A percentile compares a stretch with the other conserved stretches of the same genome.
phyloP scores from a whole-genome alignment of 441 rosid genomes.

The Jatropha multifida region DNA sequence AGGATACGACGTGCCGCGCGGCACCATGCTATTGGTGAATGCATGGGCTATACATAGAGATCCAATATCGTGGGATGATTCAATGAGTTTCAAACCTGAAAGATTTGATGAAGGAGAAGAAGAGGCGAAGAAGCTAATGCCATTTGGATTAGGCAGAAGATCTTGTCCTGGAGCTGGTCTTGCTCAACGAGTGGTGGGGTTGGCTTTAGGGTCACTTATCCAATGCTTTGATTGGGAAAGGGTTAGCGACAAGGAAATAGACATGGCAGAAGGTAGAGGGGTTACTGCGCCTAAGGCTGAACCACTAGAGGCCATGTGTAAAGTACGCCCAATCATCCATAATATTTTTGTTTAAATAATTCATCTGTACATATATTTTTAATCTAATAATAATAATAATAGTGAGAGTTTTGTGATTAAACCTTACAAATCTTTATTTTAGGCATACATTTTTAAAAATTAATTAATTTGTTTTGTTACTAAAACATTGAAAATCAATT shows the following conservation, averaged over 20 bases:
- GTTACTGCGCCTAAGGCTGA: too few relatives aligned
- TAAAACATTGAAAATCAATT: too few relatives aligned
- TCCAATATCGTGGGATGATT: constrained; percentile 12
- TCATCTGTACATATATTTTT: too few relatives aligned
- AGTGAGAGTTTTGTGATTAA: too few relatives aligned
- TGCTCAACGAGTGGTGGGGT: constrained; percentile 3
- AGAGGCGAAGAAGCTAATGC: background rate
- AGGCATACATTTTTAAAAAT: too few relatives aligned
- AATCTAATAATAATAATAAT: too few relatives aligned
- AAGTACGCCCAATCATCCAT: constrained; percentile 25
- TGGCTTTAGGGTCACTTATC: constrained; percentile 15
- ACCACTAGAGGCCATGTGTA: constrained; percentile 29
- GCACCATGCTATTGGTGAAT: constrained; percentile 8
- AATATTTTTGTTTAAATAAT: too few relatives aligned
- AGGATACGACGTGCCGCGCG: constrained; percentile 5
- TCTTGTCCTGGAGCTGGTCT: constrained; percentile 21
- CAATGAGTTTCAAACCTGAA: constrained; percentile 12
- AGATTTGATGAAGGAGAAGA: constrained; percentile 12
- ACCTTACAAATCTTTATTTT: too few relatives aligned
- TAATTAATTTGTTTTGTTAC: too few relatives aligned
- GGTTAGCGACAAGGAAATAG: background rate
- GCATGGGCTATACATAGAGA: constrained; percentile 26
- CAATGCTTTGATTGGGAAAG: constrained; percentile 20
- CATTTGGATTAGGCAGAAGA: background rate
- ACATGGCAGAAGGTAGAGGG: too few relatives aligned